Conservation (phyloP, 257 asterid genomes). For the Perilla frutescens region DNA sequence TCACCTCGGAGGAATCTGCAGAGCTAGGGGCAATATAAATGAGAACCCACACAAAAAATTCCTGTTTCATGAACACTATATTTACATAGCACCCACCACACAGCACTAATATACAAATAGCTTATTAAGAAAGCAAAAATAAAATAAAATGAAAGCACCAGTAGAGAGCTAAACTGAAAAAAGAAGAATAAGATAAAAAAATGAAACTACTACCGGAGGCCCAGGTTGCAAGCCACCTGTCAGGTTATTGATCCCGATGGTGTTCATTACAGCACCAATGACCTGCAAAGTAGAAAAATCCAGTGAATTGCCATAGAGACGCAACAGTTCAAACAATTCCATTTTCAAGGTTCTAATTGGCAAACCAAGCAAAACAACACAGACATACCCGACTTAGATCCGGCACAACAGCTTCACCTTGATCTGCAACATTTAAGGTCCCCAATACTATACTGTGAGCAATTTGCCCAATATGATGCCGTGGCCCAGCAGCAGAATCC, state of each 20-base stretch:
- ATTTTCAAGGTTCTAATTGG: not conserved
- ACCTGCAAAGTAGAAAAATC: slow-evolving; percentile 52
- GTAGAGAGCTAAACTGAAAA: not conserved
- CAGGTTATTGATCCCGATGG: slow-evolving; percentile 71
- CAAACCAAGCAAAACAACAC: slow-evolving; percentile 14
- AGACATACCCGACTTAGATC: slow-evolving; percentile 80
- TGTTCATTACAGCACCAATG: slow-evolving; percentile 86
- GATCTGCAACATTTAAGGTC: slow-evolving; percentile 84
- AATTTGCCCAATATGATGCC: slow-evolving; percentile 72
- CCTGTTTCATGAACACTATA: not conserved
- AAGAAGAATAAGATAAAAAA: not conserved
- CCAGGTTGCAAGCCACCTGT: slow-evolving; percentile 68
- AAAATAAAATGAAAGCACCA: not conserved
- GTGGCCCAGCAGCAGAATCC: slow-evolving; percentile 67
- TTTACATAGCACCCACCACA: slow-evolving; percentile 3
- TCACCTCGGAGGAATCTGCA: not conserved
- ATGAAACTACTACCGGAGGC: slow-evolving; percentile 56
- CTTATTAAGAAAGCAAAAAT: not conserved
- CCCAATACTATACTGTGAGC: slow-evolving; percentile 89
- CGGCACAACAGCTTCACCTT: slow-evolving; percentile 68
- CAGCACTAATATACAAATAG: slow-evolving; percentile 6
- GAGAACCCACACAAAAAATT: not conserved
- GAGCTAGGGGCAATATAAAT: slow-evolving; percentile 2
- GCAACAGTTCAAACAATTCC: slow-evolving; percentile 15
- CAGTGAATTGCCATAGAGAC: not conserved